These are phyloP conservation scores for Nicotiana undulata DNA, from an alignment of 257 asterid species.

Conservation along the genomic window DNA sequence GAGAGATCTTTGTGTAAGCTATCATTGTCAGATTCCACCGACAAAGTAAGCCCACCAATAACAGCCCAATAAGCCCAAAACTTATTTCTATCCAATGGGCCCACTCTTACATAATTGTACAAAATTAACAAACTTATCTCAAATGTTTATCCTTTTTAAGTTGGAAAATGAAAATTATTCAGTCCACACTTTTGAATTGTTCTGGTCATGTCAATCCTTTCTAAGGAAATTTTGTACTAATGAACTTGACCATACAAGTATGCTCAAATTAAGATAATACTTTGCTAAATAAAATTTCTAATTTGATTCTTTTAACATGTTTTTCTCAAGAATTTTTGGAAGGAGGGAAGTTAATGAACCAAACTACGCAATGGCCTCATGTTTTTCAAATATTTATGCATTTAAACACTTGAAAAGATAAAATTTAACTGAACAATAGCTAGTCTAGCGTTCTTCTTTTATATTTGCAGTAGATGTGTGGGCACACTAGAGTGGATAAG, in stretches of 20 bases:
- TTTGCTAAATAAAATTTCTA: background rate
- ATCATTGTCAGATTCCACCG: background rate
- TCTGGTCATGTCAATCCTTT: background rate
- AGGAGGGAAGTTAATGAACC: background rate
- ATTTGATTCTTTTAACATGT: background rate
- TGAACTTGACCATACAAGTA: background rate
- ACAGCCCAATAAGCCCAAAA: slow-evolving; percentile 1
- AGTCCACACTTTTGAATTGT: background rate
- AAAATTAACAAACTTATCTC: background rate
- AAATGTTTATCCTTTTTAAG: background rate
- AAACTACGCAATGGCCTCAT: background rate
- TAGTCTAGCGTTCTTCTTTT: no score
- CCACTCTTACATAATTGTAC: background rate
- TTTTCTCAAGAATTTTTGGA: background rate
- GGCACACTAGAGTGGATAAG: no score
- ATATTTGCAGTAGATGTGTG: no score
- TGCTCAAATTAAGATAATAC: background rate
- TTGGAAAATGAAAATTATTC: background rate
- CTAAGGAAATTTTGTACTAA: background rate
- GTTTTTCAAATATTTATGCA: background rate
- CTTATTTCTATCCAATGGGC: background rate
- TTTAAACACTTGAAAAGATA: background rate
- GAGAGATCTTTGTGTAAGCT: background rate
- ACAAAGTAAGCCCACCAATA: background rate
- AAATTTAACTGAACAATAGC: no score